These are phyloP conservation scores for Peribolospora baueri DNA, from an alignment of 768 basidiomycete genomes.

Conservation along the genomic window DNA sequence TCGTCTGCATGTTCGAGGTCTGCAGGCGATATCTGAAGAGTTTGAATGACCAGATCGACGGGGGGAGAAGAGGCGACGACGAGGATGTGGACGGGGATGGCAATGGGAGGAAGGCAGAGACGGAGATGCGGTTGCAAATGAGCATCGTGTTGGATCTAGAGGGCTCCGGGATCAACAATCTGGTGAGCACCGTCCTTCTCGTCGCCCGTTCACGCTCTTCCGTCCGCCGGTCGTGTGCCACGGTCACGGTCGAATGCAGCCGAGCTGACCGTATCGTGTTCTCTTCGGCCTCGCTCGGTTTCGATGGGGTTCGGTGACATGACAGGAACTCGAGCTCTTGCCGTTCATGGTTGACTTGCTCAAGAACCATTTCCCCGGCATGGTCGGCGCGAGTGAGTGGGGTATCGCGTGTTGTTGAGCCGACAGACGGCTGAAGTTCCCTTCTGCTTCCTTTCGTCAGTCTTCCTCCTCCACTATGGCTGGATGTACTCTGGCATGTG, in stretches of 20 bases:
- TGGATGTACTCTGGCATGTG: slow-evolving; percentile 14
- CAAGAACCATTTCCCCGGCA: slow-evolving; percentile 13
- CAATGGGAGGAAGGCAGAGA: neutral
- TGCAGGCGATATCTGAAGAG: slow-evolving; percentile 10
- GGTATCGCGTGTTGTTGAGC: neutral
- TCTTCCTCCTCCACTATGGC: slow-evolving; percentile 13
- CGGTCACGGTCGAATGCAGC: neutral
- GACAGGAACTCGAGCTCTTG: slow-evolving; percentile 13
- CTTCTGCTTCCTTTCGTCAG: neutral
- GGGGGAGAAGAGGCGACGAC: neutral
- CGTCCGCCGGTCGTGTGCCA: neutral
- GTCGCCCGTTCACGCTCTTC: neutral
- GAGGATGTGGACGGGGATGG: slow-evolving; percentile 1
- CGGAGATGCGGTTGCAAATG: slow-evolving; percentile 7
- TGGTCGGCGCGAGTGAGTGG: slow-evolving; percentile 5
- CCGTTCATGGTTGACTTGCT: slow-evolving; percentile 14
- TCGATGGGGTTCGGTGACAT: neutral
- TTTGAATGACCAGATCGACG: neutral
- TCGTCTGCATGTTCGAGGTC: slow-evolving; percentile 8
- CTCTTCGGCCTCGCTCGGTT: neutral
- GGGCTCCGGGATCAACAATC: slow-evolving; percentile 10
- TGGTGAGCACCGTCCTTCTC: neutral
- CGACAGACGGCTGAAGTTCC: neutral
- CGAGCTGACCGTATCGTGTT: neutral
- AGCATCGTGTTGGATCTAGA: slow-evolving; percentile 13